Percentiles rank a stretch among this genome's conserved stretches.
Evolutionary conservation across 2,329 filamentous ascomycete species (phyloP).

Genomic region (Fusarium decemcellulare): DNA sequence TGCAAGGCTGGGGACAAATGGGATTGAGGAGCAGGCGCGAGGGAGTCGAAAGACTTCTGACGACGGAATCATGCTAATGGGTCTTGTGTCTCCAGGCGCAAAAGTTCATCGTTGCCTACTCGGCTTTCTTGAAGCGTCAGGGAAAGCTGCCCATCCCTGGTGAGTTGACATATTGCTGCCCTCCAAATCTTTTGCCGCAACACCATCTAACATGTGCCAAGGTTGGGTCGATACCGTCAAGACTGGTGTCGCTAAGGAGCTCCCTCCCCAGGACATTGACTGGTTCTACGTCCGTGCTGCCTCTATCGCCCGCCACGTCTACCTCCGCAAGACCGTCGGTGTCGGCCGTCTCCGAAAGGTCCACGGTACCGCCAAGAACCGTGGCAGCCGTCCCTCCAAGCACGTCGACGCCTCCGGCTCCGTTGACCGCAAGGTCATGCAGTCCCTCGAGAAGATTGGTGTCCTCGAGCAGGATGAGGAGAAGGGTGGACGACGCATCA

Average conservation of each 20-base stretch:
- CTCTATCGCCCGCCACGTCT: conserved; percentile 96
- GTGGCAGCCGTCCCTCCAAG: conserved; percentile 89
- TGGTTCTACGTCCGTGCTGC: conserved; percentile 96
- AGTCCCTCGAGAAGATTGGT: conserved; percentile 99
- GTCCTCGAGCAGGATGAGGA: conserved; percentile 98
- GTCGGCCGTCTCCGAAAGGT: conserved; percentile 97
- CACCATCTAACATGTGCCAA: conserved; percentile 53
- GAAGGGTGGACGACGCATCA: conserved; percentile 98
- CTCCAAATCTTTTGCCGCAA: too few species aligned
- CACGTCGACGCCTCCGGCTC: conserved; percentile 96
- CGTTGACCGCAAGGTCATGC: conserved; percentile 97
- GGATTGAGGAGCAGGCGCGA: conserved; percentile 75
- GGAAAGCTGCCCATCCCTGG: conserved; percentile 92
- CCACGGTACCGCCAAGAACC: conserved; percentile 98
- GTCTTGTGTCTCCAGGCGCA: conserved; percentile 75
- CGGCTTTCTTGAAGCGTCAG: conserved; percentile 93
- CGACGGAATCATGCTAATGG: conserved; percentile 82
- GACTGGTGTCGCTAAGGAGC: conserved; percentile 96
- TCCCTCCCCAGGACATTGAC: conserved; percentile 97
- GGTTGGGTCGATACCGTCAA: conserved; percentile 99
- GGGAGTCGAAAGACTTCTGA: conserved; percentile 81
- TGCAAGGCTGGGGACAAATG: conserved; percentile 44
- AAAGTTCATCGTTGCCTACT: conserved; percentile 90
- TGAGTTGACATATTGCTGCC: conserved; percentile 56
- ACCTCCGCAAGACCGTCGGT: conserved; percentile 99